Conservation (phyloP, 2,329 filamentous ascomycete genomes). For the Sporothrix mexicana region DNA sequence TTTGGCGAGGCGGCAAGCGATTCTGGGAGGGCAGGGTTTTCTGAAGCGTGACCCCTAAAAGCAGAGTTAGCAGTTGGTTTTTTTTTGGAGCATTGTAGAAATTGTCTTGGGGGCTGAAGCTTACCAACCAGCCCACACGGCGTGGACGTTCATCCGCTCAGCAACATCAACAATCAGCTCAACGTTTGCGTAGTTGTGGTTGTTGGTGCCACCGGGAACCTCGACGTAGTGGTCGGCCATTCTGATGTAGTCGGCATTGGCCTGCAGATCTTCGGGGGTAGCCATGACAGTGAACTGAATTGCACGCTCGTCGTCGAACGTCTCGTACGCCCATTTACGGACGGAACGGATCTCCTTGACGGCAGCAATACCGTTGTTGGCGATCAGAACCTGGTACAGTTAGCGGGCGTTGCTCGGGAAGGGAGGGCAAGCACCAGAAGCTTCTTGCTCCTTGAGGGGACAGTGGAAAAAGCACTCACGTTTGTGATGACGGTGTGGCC, state of each 20-base stretch:
- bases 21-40: conserved; percentile 97
- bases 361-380: conserved; percentile 99
- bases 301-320: conserved; percentile 95
- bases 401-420: neutral
- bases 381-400: conserved; percentile 80
- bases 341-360: conserved; percentile 99
- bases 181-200: conserved; percentile 99
- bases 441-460: too few species aligned
- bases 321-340: conserved; percentile 99
- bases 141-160: conserved; percentile 97
- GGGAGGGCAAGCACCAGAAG: neutral
- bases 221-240: conserved; percentile 99
- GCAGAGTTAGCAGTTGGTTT: conserved; percentile 9
- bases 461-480: conserved; percentile 59
- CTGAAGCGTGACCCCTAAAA: conserved; percentile 89
- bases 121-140: conserved; percentile 98
- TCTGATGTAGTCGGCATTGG: conserved; percentile 98
- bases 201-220: conserved; percentile 97
- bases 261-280: conserved; percentile 94
- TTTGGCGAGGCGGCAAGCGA: conserved; percentile 94
- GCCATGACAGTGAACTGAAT: conserved; percentile 99
- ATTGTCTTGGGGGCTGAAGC: conserved; percentile 43
- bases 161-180: conserved; percentile 98
- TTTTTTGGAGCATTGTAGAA: too few species aligned
- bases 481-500: conserved; percentile 99